Evolutionary conservation across 2,329 filamentous ascomycete species (phyloP).

Genomic region (Pestalotiopsis sp.): DNA sequence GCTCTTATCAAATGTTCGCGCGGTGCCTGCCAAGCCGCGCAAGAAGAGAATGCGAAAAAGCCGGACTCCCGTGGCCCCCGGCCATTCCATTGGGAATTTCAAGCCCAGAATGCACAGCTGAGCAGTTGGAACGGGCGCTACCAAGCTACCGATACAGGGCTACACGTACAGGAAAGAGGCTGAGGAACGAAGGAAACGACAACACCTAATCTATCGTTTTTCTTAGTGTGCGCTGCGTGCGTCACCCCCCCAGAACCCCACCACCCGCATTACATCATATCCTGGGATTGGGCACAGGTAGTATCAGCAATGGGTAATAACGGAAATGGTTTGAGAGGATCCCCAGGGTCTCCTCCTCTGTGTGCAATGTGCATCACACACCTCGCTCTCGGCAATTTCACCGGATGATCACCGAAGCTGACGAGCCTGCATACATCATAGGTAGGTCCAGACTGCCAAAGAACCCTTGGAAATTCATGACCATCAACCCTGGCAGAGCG

Average conservation of each 20-base stretch:
- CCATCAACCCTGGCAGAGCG: not conserved
- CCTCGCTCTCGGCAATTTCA: not conserved
- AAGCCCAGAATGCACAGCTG: not conserved
- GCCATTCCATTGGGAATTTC: not conserved
- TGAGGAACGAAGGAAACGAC: too few relatives aligned
- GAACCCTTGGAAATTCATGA: not conserved
- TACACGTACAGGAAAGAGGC: too few relatives aligned
- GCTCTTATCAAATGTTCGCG: not conserved
- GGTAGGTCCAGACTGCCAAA: not conserved
- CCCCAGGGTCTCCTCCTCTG: not conserved
- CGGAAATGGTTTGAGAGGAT: not conserved
- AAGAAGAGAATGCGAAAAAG: not conserved
- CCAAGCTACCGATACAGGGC: too few relatives aligned
- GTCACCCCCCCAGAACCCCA: not conserved
- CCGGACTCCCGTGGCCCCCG: not conserved
- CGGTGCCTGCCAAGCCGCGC: not conserved
- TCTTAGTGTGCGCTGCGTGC: not conserved
- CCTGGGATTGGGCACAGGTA: not conserved
- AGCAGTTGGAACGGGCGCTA: not conserved
- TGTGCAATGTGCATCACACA: not conserved
- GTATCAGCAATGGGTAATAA: not conserved
- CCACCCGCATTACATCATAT: not conserved
- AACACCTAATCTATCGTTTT: not conserved
- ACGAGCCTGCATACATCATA: not conserved
- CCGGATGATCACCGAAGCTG: not conserved